These are phyloP conservation scores for Dendrostoma leiphaemia DNA, from an alignment of 2,329 filamentous ascomycete genomes.

Conservation along the genomic window DNA sequence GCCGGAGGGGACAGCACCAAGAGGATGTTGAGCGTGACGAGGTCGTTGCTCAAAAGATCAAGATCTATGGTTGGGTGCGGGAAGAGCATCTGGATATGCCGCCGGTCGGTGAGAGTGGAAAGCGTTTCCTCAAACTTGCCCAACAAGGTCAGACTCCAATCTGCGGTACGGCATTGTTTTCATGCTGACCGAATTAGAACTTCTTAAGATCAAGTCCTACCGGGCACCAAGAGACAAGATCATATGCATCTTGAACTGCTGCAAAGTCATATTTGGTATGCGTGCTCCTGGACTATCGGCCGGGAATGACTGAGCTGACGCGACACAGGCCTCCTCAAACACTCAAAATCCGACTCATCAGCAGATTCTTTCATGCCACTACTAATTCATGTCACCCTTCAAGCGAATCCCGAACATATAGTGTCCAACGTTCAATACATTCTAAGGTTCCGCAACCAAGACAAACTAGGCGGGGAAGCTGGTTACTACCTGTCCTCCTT, in stretches of 20 bases:
- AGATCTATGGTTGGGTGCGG: slow-evolving; percentile 92
- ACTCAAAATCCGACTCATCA: slow-evolving; percentile 89
- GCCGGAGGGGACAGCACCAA: slow-evolving; percentile 92
- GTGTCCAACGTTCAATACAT: slow-evolving; percentile 99
- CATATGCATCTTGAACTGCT: slow-evolving; percentile 96
- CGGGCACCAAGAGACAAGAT: slow-evolving; percentile 97
- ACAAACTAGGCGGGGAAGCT: slow-evolving; percentile 95
- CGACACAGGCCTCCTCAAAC: slow-evolving; percentile 72
- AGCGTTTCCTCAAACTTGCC: slow-evolving; percentile 82
- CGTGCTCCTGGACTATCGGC: background rate
- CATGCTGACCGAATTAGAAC: slow-evolving; percentile 57
- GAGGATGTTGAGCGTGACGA: slow-evolving; percentile 97
- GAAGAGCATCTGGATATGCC: slow-evolving; percentile 94
- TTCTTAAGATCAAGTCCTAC: slow-evolving; percentile 95
- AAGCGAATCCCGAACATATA: slow-evolving; percentile 90
- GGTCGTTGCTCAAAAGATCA: slow-evolving; percentile 92
- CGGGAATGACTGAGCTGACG: background rate
- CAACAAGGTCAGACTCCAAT: slow-evolving; percentile 64
- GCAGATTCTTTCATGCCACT: slow-evolving; percentile 95
- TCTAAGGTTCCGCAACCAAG: slow-evolving; percentile 91
- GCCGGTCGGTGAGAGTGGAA: slow-evolving; percentile 78
- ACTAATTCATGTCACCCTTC: slow-evolving; percentile 91
- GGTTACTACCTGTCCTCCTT: slow-evolving; percentile 97
- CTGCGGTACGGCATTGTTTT: slow-evolving; percentile 30
- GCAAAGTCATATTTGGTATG: slow-evolving; percentile 96